phyloP scores from a whole-genome alignment of 225 moss, liverwort and hornwort genomes.

The Ulota crispa region DNA sequence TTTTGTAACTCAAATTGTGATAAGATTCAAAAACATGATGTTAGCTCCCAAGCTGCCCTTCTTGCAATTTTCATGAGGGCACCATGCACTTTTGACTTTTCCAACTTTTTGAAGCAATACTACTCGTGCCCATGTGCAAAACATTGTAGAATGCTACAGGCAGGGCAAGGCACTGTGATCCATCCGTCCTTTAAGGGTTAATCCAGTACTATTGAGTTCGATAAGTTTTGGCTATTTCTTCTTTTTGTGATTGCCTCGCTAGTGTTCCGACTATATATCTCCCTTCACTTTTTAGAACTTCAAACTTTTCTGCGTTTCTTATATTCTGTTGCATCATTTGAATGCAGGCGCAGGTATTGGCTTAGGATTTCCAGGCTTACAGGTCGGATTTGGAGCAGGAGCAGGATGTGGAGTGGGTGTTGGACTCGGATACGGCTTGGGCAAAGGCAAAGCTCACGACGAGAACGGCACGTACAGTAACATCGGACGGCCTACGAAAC shows the following conservation, averaged over 20 bases:
- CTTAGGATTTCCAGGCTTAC: conserved; percentile 89
- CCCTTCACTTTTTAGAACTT: not conserved
- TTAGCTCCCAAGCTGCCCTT: too few relatives aligned
- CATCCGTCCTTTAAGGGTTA: too few relatives aligned
- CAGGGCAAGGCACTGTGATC: too few relatives aligned
- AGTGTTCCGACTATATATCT: not conserved
- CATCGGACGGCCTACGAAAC: conserved; percentile 55
- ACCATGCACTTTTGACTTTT: too few relatives aligned
- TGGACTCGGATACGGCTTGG: conserved; percentile 92
- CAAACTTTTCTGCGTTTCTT: not conserved
- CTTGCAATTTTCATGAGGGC: too few relatives aligned
- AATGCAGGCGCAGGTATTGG: conserved; percentile 88
- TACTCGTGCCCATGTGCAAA: too few relatives aligned
- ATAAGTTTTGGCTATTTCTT: not conserved
- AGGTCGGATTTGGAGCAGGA: conserved; percentile 86
- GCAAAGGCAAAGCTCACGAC: conserved; percentile 89
- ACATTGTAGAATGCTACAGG: too few relatives aligned
- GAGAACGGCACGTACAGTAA: conserved; percentile 71
- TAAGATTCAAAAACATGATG: too few relatives aligned
- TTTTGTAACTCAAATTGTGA: too few relatives aligned
- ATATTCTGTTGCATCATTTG: not conserved
- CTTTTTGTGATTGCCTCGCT: too few relatives aligned
- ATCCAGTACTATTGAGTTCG: not conserved
- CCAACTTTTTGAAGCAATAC: too few relatives aligned
- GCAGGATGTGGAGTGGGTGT: conserved; percentile 94